Conservation (phyloP, 371 early-diverging fungal genomes). For the Saksenaea oblongispora region DNA sequence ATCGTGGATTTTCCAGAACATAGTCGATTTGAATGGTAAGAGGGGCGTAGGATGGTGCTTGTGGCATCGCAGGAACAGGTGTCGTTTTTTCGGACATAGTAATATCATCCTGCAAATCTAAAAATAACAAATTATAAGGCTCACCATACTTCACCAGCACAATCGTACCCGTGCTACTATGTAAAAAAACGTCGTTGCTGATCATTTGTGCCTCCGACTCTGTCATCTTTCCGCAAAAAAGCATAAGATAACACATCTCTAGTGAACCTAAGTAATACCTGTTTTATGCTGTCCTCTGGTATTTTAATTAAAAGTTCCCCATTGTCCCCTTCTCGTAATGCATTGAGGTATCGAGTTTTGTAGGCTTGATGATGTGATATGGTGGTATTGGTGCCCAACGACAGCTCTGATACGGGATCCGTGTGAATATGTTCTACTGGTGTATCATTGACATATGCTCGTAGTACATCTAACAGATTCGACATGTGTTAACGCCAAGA, state of each 20-base stretch:
- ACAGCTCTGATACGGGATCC: conserved; percentile 56
- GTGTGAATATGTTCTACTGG: conserved; percentile 52
- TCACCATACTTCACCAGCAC: not conserved
- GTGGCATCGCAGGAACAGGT: conserved; percentile 2
- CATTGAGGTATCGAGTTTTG: conserved; percentile 57
- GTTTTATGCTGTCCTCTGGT: conserved; percentile 52
- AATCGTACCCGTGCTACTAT: conserved; percentile 5
- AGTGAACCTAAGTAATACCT: conserved; percentile 19
- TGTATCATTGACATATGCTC: conserved; percentile 59
- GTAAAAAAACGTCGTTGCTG: conserved; percentile 23
- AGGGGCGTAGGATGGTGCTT: conserved; percentile 33
- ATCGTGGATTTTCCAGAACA: conserved; percentile 49
- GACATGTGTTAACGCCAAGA: not conserved
- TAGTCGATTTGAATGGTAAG: conserved; percentile 56
- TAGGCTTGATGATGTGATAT: conserved; percentile 62
- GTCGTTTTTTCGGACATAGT: conserved; percentile 7
- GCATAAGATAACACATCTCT: conserved; percentile 5
- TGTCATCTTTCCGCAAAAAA: conserved; percentile 16
- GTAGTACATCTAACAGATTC: conserved; percentile 50
- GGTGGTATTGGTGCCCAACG: conserved; percentile 46
- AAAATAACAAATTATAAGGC: not conserved
- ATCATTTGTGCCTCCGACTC: conserved; percentile 28
- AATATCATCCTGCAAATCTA: conserved; percentile 20
- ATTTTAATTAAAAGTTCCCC: conserved; percentile 69
- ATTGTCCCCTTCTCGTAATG: conserved; percentile 62